Conservation (phyloP, 768 basidiomycete genomes). For the Psilocybe sp. region DNA sequence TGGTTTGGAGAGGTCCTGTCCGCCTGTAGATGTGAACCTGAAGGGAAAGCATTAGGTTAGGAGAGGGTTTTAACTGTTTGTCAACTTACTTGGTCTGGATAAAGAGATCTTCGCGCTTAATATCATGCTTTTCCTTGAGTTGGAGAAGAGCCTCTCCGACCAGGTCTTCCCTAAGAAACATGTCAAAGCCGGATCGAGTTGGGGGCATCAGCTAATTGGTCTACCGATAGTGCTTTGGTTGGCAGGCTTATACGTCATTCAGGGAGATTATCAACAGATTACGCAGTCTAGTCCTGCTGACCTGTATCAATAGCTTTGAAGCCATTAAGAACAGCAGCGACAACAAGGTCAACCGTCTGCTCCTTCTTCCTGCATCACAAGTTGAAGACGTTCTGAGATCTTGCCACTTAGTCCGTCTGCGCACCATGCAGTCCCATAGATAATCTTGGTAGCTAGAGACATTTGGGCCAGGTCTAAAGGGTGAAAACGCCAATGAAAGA, state of each 20-base stretch:
- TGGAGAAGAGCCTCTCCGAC: slow-evolving; percentile 71
- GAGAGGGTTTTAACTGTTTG: neutral
- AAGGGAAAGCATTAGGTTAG: neutral
- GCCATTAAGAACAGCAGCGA: slow-evolving; percentile 70
- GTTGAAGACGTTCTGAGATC: neutral
- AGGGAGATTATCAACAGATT: neutral
- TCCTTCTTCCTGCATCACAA: slow-evolving; percentile 66
- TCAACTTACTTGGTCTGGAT: slow-evolving; percentile 72
- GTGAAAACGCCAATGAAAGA: neutral
- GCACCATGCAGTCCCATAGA: slow-evolving; percentile 65
- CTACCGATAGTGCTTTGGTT: slow-evolving; percentile 72
- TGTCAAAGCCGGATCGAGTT: neutral
- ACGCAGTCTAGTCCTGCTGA: slow-evolving; percentile 22
- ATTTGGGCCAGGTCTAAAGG: neutral
- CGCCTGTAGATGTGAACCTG: slow-evolving; percentile 72
- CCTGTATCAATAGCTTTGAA: slow-evolving; percentile 87
- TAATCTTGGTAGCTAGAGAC: slow-evolving; percentile 36
- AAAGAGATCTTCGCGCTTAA: slow-evolving; percentile 69
- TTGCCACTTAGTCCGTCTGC: neutral
- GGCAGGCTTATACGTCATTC: slow-evolving; percentile 45
- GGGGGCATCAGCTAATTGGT: slow-evolving; percentile 2
- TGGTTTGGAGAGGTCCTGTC: slow-evolving; percentile 69
- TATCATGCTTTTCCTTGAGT: slow-evolving; percentile 52
- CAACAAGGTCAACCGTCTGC: slow-evolving; percentile 61
- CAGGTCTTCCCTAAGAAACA: slow-evolving; percentile 60